phyloP scores from a whole-genome alignment of 2,329 filamentous ascomycete genomes.

The Chaetomium olivaceum region DNA sequence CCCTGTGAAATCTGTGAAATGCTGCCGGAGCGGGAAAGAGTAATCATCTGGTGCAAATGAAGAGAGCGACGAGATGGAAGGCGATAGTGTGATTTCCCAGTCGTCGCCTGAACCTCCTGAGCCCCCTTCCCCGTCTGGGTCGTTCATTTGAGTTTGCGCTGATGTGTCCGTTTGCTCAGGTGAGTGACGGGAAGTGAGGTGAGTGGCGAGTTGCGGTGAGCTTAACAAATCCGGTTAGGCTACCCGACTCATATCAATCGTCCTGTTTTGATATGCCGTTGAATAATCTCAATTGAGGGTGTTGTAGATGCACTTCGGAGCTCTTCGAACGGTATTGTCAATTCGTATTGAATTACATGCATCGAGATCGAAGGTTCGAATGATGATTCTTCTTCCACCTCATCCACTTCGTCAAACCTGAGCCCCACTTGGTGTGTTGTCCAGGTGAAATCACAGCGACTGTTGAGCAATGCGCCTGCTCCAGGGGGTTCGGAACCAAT shows the following conservation, averaged over 20 bases:
- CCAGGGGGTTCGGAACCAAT: conserved; percentile 3
- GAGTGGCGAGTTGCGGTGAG: background rate
- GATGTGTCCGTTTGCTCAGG: background rate
- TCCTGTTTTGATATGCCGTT: background rate
- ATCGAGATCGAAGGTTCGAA: background rate
- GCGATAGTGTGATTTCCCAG: conserved; percentile 20
- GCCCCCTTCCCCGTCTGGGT: conserved; percentile 16
- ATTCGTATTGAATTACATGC: conserved; percentile 2
- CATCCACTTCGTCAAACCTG: conserved; percentile 1
- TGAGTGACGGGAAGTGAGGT: background rate
- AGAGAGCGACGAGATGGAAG: conserved; percentile 23
- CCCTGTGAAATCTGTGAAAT: background rate
- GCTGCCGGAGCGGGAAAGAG: conserved; percentile 9
- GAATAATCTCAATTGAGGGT: background rate
- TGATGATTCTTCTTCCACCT: conserved; percentile 8
- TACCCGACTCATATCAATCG: background rate
- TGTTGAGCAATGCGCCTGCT: conserved; percentile 4
- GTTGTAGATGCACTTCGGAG: background rate
- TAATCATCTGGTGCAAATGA: conserved; percentile 23
- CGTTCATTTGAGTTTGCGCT: conserved; percentile 12
- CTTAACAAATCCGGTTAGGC: conserved; percentile 6
- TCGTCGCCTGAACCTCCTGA: conserved; percentile 20
- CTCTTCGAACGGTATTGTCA: background rate
- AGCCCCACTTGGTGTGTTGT: conserved; percentile 23
- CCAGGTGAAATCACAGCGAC: conserved; percentile 19